Conservation (phyloP, 345 rosid species). For the Balakata baccata region DNA sequence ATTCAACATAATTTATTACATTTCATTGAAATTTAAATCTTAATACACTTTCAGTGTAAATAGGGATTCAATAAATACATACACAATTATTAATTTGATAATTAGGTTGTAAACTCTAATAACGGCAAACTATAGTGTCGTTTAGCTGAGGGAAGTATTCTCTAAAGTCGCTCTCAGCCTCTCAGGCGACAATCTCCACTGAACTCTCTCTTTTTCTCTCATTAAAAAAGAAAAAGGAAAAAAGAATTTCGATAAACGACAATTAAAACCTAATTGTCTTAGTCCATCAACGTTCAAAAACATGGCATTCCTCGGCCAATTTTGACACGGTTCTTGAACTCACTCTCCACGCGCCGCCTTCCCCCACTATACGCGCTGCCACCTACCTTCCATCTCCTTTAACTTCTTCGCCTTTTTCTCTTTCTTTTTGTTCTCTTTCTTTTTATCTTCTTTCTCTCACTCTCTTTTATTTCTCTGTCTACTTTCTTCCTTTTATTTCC, state of each 20-base stretch:
- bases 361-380: slow-evolving; percentile 3
- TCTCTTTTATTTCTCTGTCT: not conserved
- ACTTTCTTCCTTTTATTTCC: not conserved
- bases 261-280: not conserved
- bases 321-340: slow-evolving; percentile 4
- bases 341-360: slow-evolving; percentile 10
- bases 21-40: too few species aligned
- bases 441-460: not conserved
- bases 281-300: not conserved
- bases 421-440: not conserved
- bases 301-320: not conserved
- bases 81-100: too few species aligned
- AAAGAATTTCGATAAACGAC: slow-evolving; percentile 2
- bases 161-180: slow-evolving; percentile 1
- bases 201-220: not conserved
- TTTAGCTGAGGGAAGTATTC: not conserved
- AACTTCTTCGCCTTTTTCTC: not conserved
- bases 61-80: too few species aligned
- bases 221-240: too few species aligned
- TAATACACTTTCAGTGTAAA: too few species aligned
- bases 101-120: not conserved
- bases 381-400: not conserved
- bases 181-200: slow-evolving; percentile 9
- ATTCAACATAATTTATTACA: too few species aligned
- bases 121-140: not conserved